Evolutionary conservation across 225 moss, liverwort and hornwort species (phyloP).

Genomic region (Sphagnum tenellum): DNA sequence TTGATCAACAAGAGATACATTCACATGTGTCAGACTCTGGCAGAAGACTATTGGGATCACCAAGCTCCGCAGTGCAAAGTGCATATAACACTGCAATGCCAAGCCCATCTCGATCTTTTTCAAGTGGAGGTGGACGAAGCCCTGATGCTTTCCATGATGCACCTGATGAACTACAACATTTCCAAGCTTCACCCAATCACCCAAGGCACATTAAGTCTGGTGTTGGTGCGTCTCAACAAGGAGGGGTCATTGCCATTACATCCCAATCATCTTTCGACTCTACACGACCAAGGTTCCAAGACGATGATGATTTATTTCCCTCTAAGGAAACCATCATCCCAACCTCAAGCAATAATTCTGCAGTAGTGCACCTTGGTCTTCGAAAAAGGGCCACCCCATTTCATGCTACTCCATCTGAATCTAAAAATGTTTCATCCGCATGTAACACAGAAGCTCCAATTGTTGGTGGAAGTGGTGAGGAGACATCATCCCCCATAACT

Average conservation of each 20-base stretch:
- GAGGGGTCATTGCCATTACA: neutral
- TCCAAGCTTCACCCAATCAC: conserved; percentile 30
- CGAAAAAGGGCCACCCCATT: conserved; percentile 32
- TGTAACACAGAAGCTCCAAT: conserved; percentile 10
- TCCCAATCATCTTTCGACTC: neutral
- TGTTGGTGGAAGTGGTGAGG: conserved; percentile 5
- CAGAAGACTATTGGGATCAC: conserved; percentile 15
- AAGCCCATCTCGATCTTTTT: conserved; percentile 46
- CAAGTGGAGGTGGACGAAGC: conserved; percentile 35
- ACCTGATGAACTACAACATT: conserved; percentile 35
- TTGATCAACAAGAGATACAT: conserved; percentile 30
- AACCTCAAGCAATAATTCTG: conserved; percentile 12
- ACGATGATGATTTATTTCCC: conserved; percentile 22
- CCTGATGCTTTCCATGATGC: conserved; percentile 38
- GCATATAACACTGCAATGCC: conserved; percentile 40
- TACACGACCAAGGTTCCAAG: conserved; percentile 13
- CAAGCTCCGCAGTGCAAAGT: conserved; percentile 18
- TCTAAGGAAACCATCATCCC: conserved; percentile 5
- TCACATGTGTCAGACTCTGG: conserved; percentile 22
- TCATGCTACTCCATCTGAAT: conserved; percentile 15
- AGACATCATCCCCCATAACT: conserved; percentile 5
- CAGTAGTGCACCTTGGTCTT: conserved; percentile 15
- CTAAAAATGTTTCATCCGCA: conserved; percentile 21
- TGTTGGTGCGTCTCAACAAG: conserved; percentile 17
- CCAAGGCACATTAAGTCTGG: conserved; percentile 18